These are phyloP conservation scores for Dryas drummondii DNA, from an alignment of 306 rosid genomes.

Conservation along the genomic window DNA sequence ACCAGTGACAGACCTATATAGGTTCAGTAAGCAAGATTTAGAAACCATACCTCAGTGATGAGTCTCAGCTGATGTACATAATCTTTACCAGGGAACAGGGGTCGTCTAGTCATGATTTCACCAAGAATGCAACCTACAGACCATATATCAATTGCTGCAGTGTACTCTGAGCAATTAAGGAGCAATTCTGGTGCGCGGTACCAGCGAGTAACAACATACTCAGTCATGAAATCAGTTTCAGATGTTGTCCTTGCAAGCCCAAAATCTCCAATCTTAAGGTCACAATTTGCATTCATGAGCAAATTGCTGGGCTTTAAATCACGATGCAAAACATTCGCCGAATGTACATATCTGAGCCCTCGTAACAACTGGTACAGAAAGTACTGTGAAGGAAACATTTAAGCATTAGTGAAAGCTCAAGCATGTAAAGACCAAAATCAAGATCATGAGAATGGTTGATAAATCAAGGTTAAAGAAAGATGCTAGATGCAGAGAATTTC, in stretches of 20 bases:
- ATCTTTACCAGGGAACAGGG: conserved; percentile 91
- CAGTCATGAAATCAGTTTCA: conserved; percentile 98
- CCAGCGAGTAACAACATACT: conserved; percentile 98
- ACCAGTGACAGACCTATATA: background rate
- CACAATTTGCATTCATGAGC: conserved; percentile 89
- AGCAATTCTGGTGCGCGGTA: conserved; percentile 94
- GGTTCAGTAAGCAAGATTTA: conserved; percentile 5
- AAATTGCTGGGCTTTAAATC: conserved; percentile 96
- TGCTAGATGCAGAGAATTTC: background rate
- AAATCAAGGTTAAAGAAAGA: background rate
- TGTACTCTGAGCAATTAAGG: conserved; percentile 92
- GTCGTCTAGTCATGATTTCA: conserved; percentile 81
- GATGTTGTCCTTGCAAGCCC: conserved; percentile 99
- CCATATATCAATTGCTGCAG: conserved; percentile 97
- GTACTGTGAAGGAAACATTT: conserved; percentile 54
- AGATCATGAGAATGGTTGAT: background rate
- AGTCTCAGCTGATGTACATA: conserved; percentile 96
- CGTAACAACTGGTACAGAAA: conserved; percentile 92
- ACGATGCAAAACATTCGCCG: conserved; percentile 93
- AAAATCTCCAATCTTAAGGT: conserved; percentile 95
- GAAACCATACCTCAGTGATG: conserved; percentile 69
- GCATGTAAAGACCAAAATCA: conserved; percentile 21
- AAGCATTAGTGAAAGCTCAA: conserved; percentile 24
- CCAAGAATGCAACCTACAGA: conserved; percentile 98
- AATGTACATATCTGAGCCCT: conserved; percentile 90